Base-by-base conservation (phyloP, 805 yeast genomes). In the Wickerhamomyces alni region DNA sequence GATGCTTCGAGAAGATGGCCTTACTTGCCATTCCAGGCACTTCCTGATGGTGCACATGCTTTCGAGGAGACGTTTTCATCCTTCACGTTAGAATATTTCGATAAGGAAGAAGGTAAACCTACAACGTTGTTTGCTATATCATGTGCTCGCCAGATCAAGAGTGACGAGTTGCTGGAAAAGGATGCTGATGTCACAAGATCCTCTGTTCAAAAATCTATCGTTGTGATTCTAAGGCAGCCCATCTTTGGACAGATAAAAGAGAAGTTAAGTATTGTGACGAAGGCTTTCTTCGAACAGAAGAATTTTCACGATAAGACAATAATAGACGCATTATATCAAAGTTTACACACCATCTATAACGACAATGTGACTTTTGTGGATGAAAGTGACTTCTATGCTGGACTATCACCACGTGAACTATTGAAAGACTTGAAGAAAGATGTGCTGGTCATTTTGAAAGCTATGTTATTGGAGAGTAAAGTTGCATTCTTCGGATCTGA, bases 21-120 rank as follows among this genome's bases (percentile, higher is more conserved):
- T 10, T 79, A 82, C 53, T 62, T 93, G 31, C 94, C 99, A 3
- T 93, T 93, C 55, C 97, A 89, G 57, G 95, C 96, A 2, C 65
- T 93, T 17, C 98, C 99, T 0, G 99, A 93, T 62, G 98, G 98
- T 5, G 82, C 94, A 2, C 99, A 93, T 59, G 71, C 89, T 17
- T 91, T 81, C 56, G 95, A 88, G 57, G 98, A 93, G 59, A 88
- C 95, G 1, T 87, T 89, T 55, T 82, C 95, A 18, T 87, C 87
- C 56, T 91, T 91, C 63, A 89, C 95, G 18, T 65, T 91, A 33
- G 72, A 83, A 6, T 85, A 78, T 55, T 87, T 87, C 21, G 61
- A 62, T 16, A 57, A 57, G 24, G 58, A 74, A 55, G 47, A 65
- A 58, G 51, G 59, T 3, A 40, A 48, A 30, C 70, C 69, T 24